Conservation (phyloP, 352 stramenopile genomes). For the Globisporangium barbulae region DNA sequence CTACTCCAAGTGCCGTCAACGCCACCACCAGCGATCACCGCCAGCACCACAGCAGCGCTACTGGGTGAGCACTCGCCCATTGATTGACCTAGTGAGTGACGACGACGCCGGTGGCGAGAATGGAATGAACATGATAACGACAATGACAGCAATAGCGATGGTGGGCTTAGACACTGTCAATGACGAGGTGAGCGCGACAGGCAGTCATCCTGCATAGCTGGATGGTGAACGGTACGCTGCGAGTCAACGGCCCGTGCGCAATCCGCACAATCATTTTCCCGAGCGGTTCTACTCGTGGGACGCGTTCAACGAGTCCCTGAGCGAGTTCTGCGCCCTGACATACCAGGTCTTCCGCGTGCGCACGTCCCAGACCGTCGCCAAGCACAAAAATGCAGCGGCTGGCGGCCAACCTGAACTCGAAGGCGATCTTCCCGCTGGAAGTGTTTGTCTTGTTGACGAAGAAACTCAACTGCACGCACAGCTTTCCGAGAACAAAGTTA, state of each 20-base stretch:
- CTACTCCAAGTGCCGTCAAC: too few relatives aligned
- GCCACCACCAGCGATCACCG: too few relatives aligned
- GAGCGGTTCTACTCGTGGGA: slow-evolving; percentile 6
- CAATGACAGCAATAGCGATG: too few relatives aligned
- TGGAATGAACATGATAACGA: too few relatives aligned
- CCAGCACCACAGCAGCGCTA: too few relatives aligned
- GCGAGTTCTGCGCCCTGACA: neutral
- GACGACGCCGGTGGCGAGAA: too few relatives aligned
- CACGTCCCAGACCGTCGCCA: neutral
- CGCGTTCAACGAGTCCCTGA: neutral
- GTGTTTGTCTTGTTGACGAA: neutral
- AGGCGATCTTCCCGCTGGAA: neutral
- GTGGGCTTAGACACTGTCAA: too few relatives aligned
- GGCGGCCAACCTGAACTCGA: neutral
- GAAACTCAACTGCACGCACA: neutral
- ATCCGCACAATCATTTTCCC: neutral
- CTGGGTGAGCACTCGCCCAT: too few relatives aligned
- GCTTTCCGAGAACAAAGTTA: neutral
- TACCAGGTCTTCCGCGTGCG: slow-evolving; percentile 1
- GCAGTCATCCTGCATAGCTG: neutral
- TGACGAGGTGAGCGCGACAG: neutral
- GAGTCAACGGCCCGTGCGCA: neutral
- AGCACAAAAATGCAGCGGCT: neutral
- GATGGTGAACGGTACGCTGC: neutral
- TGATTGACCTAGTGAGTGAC: too few relatives aligned